These are phyloP conservation scores for Boechera retrofracta DNA, from an alignment of 345 rosid species.

Conservation along the genomic window DNA sequence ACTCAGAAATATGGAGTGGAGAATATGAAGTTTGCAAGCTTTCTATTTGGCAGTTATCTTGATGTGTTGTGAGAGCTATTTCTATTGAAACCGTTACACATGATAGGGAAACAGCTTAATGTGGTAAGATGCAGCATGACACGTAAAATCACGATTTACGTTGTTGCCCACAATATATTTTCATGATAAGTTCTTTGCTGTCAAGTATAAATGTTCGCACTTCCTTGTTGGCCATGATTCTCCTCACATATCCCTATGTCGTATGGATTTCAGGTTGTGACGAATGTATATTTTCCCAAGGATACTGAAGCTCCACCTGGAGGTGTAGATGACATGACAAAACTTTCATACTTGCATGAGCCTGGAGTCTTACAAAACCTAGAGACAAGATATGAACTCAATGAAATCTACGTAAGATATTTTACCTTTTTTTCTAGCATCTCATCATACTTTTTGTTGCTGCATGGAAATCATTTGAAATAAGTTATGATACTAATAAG, in stretches of 20 bases:
- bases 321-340: slow-evolving; percentile 97
- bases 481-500: slow-evolving; percentile 35
- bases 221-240: slow-evolving; percentile 21
- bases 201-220: slow-evolving; percentile 3
- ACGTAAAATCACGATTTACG: neutral
- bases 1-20: neutral
- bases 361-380: slow-evolving; percentile 87
- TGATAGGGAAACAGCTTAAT: slow-evolving; percentile 18
- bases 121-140: neutral
- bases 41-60: slow-evolving; percentile 19
- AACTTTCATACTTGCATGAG: slow-evolving; percentile 90
- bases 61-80: slow-evolving; percentile 17
- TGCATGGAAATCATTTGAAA: slow-evolving; percentile 33
- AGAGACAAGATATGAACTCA: slow-evolving; percentile 81
- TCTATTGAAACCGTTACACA: neutral
- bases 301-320: slow-evolving; percentile 88
- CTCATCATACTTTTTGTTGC: slow-evolving; percentile 20
- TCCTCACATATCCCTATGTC: slow-evolving; percentile 27
- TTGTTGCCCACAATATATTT: slow-evolving; percentile 1
- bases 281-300: slow-evolving; percentile 70
- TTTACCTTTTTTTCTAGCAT: slow-evolving; percentile 24
- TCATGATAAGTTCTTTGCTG: slow-evolving; percentile 10
- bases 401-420: slow-evolving; percentile 78
- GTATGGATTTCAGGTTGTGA: slow-evolving; percentile 58
- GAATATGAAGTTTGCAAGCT: neutral